Evolutionary conservation across 1,139 yeast species (phyloP).

Genomic region (Sugiyamaella sp.): DNA sequence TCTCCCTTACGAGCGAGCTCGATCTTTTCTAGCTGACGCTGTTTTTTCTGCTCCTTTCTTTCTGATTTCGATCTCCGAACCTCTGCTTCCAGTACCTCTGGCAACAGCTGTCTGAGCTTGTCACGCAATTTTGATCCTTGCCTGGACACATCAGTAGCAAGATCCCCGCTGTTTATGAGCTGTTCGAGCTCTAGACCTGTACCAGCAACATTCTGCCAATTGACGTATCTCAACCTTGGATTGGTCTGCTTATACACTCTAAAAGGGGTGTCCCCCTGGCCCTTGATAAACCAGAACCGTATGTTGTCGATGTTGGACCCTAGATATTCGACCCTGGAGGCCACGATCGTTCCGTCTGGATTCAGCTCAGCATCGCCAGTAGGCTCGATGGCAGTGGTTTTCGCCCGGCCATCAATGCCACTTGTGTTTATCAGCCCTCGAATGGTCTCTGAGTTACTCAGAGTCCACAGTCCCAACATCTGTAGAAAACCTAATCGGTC

Average conservation of each 20-base stretch:
- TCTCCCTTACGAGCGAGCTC: conserved; percentile 35
- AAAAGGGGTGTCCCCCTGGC: conserved; percentile 39
- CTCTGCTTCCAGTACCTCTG: conserved; percentile 36
- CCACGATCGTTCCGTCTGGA: conserved; percentile 20
- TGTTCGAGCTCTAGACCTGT: conserved; percentile 33
- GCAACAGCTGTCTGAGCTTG: conserved; percentile 29
- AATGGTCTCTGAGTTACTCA: conserved; percentile 38
- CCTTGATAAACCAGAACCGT: conserved; percentile 38
- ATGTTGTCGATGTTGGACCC: conserved; percentile 36
- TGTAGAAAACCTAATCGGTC: conserved; percentile 40
- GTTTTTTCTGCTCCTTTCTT: conserved; percentile 33
- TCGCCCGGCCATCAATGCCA: conserved; percentile 21
- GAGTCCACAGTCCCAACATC: conserved; percentile 39
- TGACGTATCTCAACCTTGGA: conserved; percentile 36
- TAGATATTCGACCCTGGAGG: conserved; percentile 26
- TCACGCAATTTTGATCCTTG: conserved; percentile 28
- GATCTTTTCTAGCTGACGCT: conserved; percentile 32
- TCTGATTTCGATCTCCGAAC: conserved; percentile 34
- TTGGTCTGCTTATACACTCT: conserved; percentile 42
- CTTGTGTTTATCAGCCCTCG: conserved; percentile 26
- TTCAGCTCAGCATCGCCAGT: conserved; percentile 23
- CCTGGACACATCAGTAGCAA: conserved; percentile 25
- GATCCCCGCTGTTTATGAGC: conserved; percentile 28
- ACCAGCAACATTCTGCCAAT: conserved; percentile 43
- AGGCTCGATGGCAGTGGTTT: conserved; percentile 19